These are phyloP conservation scores for Aspergillus avenaceus DNA, from an alignment of 495 filamentous ascomycete species.

Conservation along the genomic window DNA sequence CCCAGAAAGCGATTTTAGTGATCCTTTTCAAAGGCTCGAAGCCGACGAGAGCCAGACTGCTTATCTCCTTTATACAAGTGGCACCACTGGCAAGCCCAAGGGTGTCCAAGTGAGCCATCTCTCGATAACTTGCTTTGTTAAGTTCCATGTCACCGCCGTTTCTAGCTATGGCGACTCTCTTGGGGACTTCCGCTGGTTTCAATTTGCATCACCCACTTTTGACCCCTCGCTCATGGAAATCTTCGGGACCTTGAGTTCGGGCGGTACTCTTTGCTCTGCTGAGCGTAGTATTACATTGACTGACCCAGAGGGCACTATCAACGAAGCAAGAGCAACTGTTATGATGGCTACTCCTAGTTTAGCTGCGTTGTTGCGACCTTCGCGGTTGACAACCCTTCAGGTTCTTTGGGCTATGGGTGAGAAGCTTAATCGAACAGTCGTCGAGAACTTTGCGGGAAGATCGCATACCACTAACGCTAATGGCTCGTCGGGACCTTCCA, in stretches of 20 bases:
- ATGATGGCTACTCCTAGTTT: slow-evolving; percentile 33
- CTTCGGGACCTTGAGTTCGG: slow-evolving; percentile 69
- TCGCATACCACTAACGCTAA: neutral
- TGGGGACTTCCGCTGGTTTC: slow-evolving; percentile 65
- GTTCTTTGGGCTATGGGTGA: slow-evolving; percentile 32
- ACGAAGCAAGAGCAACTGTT: slow-evolving; percentile 21
- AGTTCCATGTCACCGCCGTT: slow-evolving; percentile 52
- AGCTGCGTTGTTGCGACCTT: slow-evolving; percentile 22
- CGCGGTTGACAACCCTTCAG: slow-evolving; percentile 22
- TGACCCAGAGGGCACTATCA: slow-evolving; percentile 21
- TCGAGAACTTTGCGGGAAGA: slow-evolving; percentile 20
- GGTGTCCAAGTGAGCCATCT: slow-evolving; percentile 72
- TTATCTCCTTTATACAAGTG: slow-evolving; percentile 85
- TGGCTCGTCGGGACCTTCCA: neutral
- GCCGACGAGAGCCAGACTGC: slow-evolving; percentile 48
- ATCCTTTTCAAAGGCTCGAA: slow-evolving; percentile 2
- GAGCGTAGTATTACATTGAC: slow-evolving; percentile 20
- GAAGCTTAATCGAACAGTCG: slow-evolving; percentile 23
- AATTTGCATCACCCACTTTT: slow-evolving; percentile 79
- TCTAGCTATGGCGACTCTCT: slow-evolving; percentile 49
- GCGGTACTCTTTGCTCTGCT: slow-evolving; percentile 51
- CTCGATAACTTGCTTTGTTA: slow-evolving; percentile 64
- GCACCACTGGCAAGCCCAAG: slow-evolving; percentile 80
- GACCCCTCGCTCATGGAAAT: slow-evolving; percentile 84
- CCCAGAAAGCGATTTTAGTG: neutral